phyloP scores from a whole-genome alignment of 805 yeast genomes.

The Spathaspora passalidarum region DNA sequence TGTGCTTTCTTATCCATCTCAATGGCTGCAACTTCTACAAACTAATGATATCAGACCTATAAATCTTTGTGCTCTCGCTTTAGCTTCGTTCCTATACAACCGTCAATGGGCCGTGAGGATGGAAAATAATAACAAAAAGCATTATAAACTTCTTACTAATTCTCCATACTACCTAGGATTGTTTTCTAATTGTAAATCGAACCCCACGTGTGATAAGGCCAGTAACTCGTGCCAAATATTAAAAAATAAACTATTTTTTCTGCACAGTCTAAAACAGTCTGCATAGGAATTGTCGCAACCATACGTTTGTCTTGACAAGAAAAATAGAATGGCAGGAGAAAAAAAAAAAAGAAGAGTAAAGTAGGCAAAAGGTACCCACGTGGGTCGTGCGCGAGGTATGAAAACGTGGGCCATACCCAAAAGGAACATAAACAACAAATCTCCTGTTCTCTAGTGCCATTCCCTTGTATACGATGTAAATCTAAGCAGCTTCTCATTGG shows the following conservation, averaged over 20 bases:
- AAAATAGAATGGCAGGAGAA: background rate
- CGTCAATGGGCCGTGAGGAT: background rate
- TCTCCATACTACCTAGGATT: background rate
- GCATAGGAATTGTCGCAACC: background rate
- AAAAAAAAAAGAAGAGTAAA: background rate
- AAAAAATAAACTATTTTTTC: constrained; percentile 1
- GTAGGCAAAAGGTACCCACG: background rate
- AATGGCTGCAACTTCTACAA: background rate
- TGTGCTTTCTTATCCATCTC: too few species aligned
- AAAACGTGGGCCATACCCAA: background rate
- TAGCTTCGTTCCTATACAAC: background rate
- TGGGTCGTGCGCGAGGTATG: constrained; percentile 1
- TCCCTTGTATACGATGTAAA: background rate
- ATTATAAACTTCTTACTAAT: background rate
- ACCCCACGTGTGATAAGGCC: constrained; percentile 1
- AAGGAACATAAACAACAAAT: background rate
- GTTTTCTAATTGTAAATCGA: background rate
- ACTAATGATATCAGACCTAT: background rate
- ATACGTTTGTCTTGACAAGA: background rate
- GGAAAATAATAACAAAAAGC: background rate
- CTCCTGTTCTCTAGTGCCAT: background rate
- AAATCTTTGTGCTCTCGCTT: background rate
- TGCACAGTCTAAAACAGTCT: background rate
- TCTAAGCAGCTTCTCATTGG: background rate
- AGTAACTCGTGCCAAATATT: background rate